Conservation (phyloP, 2,329 filamentous ascomycete species). For the Colletotrichum ledebouriae region DNA sequence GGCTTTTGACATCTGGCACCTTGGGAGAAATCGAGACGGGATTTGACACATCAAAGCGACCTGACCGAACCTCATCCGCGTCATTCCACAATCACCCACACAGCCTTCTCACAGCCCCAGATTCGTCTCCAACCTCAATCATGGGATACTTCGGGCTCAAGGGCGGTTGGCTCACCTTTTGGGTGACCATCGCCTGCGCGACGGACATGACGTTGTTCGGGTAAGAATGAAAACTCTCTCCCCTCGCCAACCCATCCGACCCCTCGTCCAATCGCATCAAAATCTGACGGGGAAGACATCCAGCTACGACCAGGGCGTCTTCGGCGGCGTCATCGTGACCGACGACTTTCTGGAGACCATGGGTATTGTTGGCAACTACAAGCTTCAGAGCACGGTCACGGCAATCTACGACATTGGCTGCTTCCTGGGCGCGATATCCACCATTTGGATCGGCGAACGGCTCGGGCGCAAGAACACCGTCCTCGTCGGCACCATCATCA, state of each 20-base stretch:
- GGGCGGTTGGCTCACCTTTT: constrained; percentile 41
- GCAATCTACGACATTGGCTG: constrained; percentile 72
- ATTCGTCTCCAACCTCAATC: neutral
- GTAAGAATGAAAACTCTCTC: constrained; percentile 27
- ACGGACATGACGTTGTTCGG: constrained; percentile 49
- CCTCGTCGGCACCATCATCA: constrained; percentile 50
- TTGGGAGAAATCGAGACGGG: neutral
- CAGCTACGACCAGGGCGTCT: constrained; percentile 64
- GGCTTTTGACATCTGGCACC: constrained; percentile 10
- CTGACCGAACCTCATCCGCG: no score
- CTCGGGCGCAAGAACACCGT: constrained; percentile 52
- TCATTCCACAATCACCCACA: neutral
- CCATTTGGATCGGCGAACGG: constrained; percentile 51
- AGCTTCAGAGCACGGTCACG: constrained; percentile 61
- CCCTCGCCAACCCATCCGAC: neutral
- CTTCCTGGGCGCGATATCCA: constrained; percentile 63
- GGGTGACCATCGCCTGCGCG: constrained; percentile 40
- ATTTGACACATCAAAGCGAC: neutral
- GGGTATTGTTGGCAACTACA: constrained; percentile 55
- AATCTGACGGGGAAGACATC: neutral
- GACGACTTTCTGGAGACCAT: constrained; percentile 58
- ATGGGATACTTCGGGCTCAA: constrained; percentile 41
- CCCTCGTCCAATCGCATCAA: neutral
- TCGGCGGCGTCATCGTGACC: constrained; percentile 62
- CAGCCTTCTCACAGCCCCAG: neutral